Percentiles rank a stretch among this genome's conserved stretches.
phyloP scores from a whole-genome alignment of 257 asterid species.

The Linaria vulgaris region DNA sequence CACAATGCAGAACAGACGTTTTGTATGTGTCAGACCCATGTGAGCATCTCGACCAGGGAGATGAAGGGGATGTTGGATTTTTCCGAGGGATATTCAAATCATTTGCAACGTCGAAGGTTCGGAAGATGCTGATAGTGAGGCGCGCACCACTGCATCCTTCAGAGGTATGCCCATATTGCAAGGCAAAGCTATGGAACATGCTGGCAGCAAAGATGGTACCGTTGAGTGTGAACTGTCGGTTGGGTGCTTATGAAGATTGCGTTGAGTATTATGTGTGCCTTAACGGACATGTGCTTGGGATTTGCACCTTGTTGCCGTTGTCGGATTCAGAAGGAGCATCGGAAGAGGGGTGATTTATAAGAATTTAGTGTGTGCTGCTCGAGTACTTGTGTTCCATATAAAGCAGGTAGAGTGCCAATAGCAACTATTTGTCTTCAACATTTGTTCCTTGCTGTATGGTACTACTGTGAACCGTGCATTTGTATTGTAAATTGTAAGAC shows the following conservation, averaged over 20 bases:
- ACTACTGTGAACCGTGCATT: too few relatives aligned
- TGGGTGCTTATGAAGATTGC: conserved; percentile 93
- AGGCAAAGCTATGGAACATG: conserved; percentile 97
- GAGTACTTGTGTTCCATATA: too few relatives aligned
- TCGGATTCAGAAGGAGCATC: conserved; percentile 88
- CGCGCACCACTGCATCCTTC: conserved; percentile 74
- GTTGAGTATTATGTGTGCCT: conserved; percentile 91
- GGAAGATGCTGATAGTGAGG: conserved; percentile 66
- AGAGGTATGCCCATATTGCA: conserved; percentile 92
- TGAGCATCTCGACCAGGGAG: conserved; percentile 96
- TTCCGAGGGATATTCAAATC: conserved; percentile 91
- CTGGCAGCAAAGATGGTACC: conserved; percentile 82
- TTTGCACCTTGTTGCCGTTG: conserved; percentile 84
- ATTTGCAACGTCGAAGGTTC: conserved; percentile 64
- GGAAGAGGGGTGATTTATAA: conserved; percentile 47
- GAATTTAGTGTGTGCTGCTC: conserved; percentile 14
- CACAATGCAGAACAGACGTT: conserved; percentile 82
- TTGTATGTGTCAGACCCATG: conserved; percentile 94
- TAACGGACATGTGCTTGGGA: conserved; percentile 89
- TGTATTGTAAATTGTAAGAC: too few relatives aligned
- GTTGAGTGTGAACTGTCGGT: conserved; percentile 81
- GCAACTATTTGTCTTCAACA: too few relatives aligned
- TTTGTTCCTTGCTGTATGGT: too few relatives aligned
- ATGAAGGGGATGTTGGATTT: conserved; percentile 91
- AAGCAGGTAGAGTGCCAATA: too few relatives aligned